phyloP scores from a whole-genome alignment of 805 yeast genomes.

The Blastobotrys parvus region DNA sequence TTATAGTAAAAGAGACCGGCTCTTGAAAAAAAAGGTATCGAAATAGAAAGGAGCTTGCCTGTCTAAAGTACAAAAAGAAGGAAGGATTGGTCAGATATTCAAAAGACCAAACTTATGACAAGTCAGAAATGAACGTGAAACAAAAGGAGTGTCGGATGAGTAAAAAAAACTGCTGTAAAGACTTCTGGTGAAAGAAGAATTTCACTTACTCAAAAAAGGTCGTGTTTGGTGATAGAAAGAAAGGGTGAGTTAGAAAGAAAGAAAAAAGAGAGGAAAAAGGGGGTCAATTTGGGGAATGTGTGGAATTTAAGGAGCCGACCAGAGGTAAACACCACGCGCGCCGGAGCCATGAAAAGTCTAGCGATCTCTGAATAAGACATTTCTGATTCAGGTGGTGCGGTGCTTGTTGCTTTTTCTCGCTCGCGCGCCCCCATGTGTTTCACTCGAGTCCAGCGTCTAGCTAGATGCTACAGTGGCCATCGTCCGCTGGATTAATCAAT shows the following conservation, averaged over 20 bases:
- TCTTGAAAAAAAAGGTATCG: constrained; percentile 1
- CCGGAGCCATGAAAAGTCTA: no score
- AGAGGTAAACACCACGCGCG: background rate
- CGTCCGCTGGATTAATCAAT: no score
- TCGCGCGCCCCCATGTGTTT: no score
- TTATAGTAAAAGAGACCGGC: constrained; percentile 6
- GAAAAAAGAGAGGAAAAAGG: background rate
- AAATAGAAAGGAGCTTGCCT: background rate
- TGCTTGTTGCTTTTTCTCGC: no score
- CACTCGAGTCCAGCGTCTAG: no score
- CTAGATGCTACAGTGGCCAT: no score
- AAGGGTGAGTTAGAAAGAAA: background rate
- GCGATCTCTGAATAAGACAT: no score
- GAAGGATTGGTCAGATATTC: no score
- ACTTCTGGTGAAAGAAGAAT: background rate
- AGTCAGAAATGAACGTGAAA: background rate
- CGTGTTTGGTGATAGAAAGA: background rate
- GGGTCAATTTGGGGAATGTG: background rate
- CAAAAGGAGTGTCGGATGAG: background rate
- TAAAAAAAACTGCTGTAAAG: background rate
- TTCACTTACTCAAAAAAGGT: background rate
- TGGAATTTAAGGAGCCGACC: background rate
- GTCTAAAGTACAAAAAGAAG: background rate
- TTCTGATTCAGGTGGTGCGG: no score
- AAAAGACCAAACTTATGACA: no score